Percentiles rank a stretch among this genome's conserved stretches.
Evolutionary conservation across 1,139 yeast species (phyloP).

Genomic region (Lizanozyma gosingica): DNA sequence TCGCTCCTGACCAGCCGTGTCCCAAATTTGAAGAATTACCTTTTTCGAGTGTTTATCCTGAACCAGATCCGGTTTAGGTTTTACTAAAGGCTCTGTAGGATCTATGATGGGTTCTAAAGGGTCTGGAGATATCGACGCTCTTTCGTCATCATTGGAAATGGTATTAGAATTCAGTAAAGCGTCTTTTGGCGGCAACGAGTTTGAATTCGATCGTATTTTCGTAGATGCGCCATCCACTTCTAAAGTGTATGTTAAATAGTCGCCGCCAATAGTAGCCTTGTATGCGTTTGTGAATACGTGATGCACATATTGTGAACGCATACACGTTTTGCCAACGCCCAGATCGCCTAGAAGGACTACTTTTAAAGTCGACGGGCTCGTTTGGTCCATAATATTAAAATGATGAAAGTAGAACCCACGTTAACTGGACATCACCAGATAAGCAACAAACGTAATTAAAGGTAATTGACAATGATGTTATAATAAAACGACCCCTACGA

Average conservation of each 20-base stretch:
- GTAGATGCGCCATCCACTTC: slow-evolving; percentile 2
- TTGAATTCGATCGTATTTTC: neutral
- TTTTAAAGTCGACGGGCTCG: slow-evolving; percentile 32
- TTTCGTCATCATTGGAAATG: neutral
- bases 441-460: too few relatives aligned
- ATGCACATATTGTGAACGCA: slow-evolving; percentile 50
- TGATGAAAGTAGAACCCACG: too few relatives aligned
- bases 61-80: too few relatives aligned
- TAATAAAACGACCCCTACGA: too few relatives aligned
- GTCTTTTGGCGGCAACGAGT: too few relatives aligned
- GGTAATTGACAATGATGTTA: too few relatives aligned
- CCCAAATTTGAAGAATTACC: slow-evolving; percentile 52
- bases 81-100: too few relatives aligned
- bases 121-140: neutral
- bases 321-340: slow-evolving; percentile 56
- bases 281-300: slow-evolving; percentile 51
- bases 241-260: slow-evolving; percentile 43
- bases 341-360: slow-evolving; percentile 52
- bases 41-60: slow-evolving; percentile 8
- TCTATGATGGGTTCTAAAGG: neutral
- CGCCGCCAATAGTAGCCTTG: slow-evolving; percentile 57
- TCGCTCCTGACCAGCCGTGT: slow-evolving; percentile 61
- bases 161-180: too few relatives aligned
- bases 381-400: too few relatives aligned
- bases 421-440: too few relatives aligned